Percentiles rank a stretch among this genome's conserved stretches.
phyloP scores from a whole-genome alignment of 345 rosid genomes.

The Eucalyptus melliodora region DNA sequence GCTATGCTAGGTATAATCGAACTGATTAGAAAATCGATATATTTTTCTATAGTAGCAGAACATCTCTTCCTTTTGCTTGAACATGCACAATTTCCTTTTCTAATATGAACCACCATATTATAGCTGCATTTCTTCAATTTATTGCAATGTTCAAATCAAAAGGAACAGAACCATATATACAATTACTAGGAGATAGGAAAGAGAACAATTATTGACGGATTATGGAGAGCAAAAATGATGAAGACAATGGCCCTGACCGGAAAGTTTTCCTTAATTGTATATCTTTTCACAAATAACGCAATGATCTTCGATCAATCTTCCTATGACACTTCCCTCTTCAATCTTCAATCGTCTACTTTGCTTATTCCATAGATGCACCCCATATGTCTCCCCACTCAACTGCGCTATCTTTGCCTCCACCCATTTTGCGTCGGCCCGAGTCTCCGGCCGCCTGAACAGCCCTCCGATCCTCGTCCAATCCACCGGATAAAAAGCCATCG shows the following conservation, averaged over 20 bases:
- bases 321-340: conserved; percentile 30
- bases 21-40: background rate
- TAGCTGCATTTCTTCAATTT: background rate
- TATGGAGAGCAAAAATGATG: background rate
- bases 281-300: conserved; percentile 19
- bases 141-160: background rate
- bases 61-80: background rate
- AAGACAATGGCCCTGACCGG: background rate
- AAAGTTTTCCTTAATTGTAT: background rate
- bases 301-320: conserved; percentile 19
- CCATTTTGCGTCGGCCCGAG: conserved; percentile 12
- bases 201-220: background rate
- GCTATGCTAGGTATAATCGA: background rate
- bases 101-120: background rate
- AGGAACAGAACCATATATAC: background rate
- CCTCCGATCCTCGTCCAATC: conserved; percentile 46
- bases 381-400: conserved; percentile 15
- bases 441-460: conserved; percentile 35
- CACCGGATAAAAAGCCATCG: conserved; percentile 61
- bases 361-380: conserved; percentile 43
- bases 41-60: background rate
- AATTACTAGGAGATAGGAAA: background rate
- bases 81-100: background rate
- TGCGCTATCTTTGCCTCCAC: conserved; percentile 7
- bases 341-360: conserved; percentile 14